A percentile compares a stretch with the other conserved stretches of the same genome.
phyloP scores from a whole-genome alignment of 2,329 filamentous ascomycete species.

The Penicillium sp. region DNA sequence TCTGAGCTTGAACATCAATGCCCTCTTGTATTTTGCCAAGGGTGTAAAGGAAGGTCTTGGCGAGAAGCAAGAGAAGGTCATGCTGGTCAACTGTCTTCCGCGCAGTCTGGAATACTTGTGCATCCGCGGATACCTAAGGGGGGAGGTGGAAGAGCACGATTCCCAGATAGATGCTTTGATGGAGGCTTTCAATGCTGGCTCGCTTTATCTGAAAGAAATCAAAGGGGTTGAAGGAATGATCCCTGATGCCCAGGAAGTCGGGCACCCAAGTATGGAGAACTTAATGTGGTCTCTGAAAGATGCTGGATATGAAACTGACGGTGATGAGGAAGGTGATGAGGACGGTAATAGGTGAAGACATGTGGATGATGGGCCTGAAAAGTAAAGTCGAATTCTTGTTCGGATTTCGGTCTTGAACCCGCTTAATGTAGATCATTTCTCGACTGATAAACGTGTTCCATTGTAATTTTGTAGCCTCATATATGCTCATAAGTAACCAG shows the following conservation, averaged over 20 bases:
- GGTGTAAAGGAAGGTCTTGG: neutral
- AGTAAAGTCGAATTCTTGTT: too few species aligned
- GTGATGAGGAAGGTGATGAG: too few species aligned
- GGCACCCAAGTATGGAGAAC: neutral
- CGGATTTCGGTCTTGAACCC: too few species aligned
- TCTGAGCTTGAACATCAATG: slow-evolving; percentile 15
- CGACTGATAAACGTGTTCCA: neutral
- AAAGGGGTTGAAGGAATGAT: neutral
- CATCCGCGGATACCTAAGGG: neutral
- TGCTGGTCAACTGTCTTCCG: neutral
- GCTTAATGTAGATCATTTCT: neutral
- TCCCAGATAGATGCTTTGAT: neutral
- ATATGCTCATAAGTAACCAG: neutral
- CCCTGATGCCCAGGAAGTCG: neutral
- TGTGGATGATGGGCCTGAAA: too few species aligned
- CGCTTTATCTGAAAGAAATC: neutral
- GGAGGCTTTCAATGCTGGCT: neutral
- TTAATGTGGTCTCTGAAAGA: neutral
- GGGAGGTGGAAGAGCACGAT: neutral
- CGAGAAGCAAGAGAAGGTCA: neutral
- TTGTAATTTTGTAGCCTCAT: neutral
- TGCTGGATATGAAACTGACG: too few species aligned
- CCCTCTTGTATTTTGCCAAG: slow-evolving; percentile 17
- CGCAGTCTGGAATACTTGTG: neutral
- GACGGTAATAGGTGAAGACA: too few species aligned